Percentiles rank a stretch among this genome's conserved stretches.
phyloP scores from a whole-genome alignment of 2,329 filamentous ascomycete genomes.

The Grosmannia serpens region DNA sequence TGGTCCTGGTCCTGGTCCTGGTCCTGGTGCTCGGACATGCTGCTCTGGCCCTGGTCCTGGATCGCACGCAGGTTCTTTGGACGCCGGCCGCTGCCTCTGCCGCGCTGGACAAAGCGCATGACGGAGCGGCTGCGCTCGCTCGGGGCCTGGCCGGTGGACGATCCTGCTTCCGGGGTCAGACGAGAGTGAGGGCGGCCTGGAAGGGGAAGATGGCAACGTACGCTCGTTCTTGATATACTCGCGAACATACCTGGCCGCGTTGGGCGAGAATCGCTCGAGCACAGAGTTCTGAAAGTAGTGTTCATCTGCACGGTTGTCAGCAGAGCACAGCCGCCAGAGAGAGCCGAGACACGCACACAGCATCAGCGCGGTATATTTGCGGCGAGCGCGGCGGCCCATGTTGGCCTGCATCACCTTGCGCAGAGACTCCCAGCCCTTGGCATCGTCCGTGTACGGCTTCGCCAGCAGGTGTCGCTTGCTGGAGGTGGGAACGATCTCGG shows the following conservation, averaged over 20 bases:
- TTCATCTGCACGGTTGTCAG: constrained; percentile 15
- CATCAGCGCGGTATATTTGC: constrained; percentile 17
- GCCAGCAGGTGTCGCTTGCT: constrained; percentile 14
- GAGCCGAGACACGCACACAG: constrained; percentile 16
- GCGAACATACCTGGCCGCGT: constrained; percentile 9
- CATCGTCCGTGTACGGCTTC: constrained; percentile 2
- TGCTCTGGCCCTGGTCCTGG: no score
- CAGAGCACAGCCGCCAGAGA: neutral
- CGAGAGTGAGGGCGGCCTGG: neutral
- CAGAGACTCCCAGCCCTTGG: constrained; percentile 14
- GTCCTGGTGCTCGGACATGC: neutral
- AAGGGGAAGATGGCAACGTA: neutral
- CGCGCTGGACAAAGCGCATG: neutral
- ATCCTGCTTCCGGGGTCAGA: neutral
- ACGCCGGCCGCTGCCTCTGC: neutral
- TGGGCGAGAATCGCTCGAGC: constrained; percentile 15
- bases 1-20: neutral
- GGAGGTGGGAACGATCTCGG: constrained; percentile 16
- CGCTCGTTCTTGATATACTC: constrained; percentile 9
- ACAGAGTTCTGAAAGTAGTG: constrained; percentile 21
- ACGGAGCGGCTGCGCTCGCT: constrained; percentile 4
- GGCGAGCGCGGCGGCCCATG: constrained; percentile 13
- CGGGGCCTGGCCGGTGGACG: constrained; percentile 1
- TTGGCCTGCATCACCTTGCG: constrained; percentile 10
- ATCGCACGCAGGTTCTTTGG: neutral